These are phyloP conservation scores for Trifolium subterraneum DNA, from an alignment of 306 rosid species.

Conservation along the genomic window DNA sequence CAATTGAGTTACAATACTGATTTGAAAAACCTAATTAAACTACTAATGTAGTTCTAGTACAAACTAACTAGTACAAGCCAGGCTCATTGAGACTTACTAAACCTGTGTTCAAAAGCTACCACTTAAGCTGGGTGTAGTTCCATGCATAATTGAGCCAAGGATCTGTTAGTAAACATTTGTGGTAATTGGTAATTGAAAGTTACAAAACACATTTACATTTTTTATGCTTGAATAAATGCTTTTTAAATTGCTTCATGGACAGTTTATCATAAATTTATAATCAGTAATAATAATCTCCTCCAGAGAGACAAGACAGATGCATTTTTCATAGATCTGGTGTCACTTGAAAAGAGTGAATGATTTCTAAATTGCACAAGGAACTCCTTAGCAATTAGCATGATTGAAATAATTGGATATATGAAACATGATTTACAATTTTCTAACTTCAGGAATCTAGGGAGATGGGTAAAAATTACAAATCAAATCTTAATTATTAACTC, in stretches of 20 bases:
- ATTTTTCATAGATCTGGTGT: background rate
- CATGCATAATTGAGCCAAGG: background rate
- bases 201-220: background rate
- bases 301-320: background rate
- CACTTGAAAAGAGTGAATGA: constrained; percentile 5
- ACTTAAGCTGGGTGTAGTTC: background rate
- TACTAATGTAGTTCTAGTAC: background rate
- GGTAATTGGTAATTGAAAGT: background rate
- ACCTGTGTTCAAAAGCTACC: constrained; percentile 1
- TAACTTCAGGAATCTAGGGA: background rate
- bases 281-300: background rate
- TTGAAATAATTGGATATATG: background rate
- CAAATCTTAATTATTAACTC: background rate
- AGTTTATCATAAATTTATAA: background rate
- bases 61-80: constrained; percentile 10
- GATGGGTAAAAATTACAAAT: background rate
- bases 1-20: constrained; percentile 11
- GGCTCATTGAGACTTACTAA: constrained; percentile 13
- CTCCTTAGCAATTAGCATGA: background rate
- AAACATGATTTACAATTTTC: constrained; percentile 7
- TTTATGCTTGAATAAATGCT: background rate
- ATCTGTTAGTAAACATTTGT: background rate
- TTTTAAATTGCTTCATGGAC: background rate
- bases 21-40: constrained; percentile 13
- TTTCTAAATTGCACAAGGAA: background rate